Percentiles rank a stretch among this genome's conserved stretches.
These are phyloP conservation scores for Termitomyces sp. DNA, from an alignment of 768 basidiomycete genomes.

Conservation along the genomic window DNA sequence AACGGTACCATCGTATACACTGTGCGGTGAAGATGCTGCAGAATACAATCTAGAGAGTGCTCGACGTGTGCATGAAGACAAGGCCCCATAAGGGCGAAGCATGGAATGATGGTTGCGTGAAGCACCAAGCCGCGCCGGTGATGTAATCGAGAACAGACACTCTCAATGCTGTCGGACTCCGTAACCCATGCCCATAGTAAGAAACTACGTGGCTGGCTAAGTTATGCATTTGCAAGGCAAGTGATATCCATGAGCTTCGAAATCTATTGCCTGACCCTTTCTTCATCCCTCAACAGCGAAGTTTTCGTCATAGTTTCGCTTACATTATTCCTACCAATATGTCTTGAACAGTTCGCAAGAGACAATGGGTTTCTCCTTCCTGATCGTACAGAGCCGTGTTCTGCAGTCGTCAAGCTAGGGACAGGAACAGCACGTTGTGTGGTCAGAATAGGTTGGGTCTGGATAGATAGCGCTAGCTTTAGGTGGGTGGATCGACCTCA, in stretches of 20 bases:
- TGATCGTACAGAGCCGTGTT: slow-evolving; percentile 59
- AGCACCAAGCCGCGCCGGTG: too few relatives aligned
- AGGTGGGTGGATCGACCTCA: slow-evolving; percentile 43
- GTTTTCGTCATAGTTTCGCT: slow-evolving; percentile 79
- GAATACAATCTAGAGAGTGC: slow-evolving; percentile 10
- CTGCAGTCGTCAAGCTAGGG: slow-evolving; percentile 16
- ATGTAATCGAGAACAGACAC: background rate
- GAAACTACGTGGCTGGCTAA: slow-evolving; percentile 70
- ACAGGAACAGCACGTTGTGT: slow-evolving; percentile 51
- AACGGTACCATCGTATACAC: slow-evolving; percentile 12
- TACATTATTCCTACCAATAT: slow-evolving; percentile 79
- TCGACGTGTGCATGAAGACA: slow-evolving; percentile 8
- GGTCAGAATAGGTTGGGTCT: slow-evolving; percentile 74
- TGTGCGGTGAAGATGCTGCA: background rate
- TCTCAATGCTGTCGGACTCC: slow-evolving; percentile 15
- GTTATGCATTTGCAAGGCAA: slow-evolving; percentile 82
- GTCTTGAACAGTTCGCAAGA: slow-evolving; percentile 82
- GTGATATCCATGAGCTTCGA: background rate
- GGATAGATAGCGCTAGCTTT: slow-evolving; percentile 91
- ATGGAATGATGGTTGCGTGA: background rate
- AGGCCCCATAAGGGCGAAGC: slow-evolving; percentile 5
- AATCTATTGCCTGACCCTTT: background rate
- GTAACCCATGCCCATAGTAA: slow-evolving; percentile 29
- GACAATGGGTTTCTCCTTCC: slow-evolving; percentile 82
- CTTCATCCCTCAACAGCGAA: slow-evolving; percentile 40